phyloP scores from a whole-genome alignment of 2,329 filamentous ascomycete genomes.

The Atkinsonella hypoxylon region DNA sequence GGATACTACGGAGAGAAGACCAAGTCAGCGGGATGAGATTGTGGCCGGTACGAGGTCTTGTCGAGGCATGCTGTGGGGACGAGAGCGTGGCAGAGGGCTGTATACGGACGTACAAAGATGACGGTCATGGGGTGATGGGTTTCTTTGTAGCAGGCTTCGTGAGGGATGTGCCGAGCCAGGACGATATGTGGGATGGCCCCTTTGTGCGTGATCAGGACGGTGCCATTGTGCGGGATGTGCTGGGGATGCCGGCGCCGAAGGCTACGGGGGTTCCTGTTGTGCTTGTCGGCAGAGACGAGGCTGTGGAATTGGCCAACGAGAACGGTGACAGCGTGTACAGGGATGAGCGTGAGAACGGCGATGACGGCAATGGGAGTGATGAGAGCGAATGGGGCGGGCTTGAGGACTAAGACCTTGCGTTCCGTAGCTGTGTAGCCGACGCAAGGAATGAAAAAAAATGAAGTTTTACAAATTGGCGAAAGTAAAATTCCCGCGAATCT shows the following conservation, averaged over 20 bases:
- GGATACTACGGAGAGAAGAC: slow-evolving; percentile 55
- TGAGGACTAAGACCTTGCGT: slow-evolving; percentile 7
- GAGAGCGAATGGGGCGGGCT: slow-evolving; percentile 10
- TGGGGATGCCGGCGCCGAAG: slow-evolving; percentile 26
- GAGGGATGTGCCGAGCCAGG: slow-evolving; percentile 11
- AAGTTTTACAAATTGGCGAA: too few species aligned
- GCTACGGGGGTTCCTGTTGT: slow-evolving; percentile 21
- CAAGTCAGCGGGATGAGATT: slow-evolving; percentile 65
- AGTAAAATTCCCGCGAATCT: too few species aligned
- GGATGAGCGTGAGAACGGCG: slow-evolving; percentile 8
- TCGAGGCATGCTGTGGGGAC: slow-evolving; percentile 35
- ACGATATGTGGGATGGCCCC: slow-evolving; percentile 28
- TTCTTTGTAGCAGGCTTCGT: slow-evolving; percentile 92
- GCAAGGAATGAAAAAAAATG: too few species aligned
- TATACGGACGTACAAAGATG: slow-evolving; percentile 70
- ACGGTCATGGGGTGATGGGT: slow-evolving; percentile 77
- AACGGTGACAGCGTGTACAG: slow-evolving; percentile 11
- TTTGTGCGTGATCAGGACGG: slow-evolving; percentile 44
- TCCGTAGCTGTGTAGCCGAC: too few species aligned
- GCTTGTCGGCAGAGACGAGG: slow-evolving; percentile 12
- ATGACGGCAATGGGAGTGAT: slow-evolving; percentile 9
- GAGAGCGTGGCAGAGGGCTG: slow-evolving; percentile 56
- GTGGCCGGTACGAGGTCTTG: slow-evolving; percentile 59
- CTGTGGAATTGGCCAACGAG: slow-evolving; percentile 6
- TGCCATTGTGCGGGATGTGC: slow-evolving; percentile 31